phyloP scores from a whole-genome alignment of 2,329 filamentous ascomycete genomes.

The Thyridium curvatum region DNA sequence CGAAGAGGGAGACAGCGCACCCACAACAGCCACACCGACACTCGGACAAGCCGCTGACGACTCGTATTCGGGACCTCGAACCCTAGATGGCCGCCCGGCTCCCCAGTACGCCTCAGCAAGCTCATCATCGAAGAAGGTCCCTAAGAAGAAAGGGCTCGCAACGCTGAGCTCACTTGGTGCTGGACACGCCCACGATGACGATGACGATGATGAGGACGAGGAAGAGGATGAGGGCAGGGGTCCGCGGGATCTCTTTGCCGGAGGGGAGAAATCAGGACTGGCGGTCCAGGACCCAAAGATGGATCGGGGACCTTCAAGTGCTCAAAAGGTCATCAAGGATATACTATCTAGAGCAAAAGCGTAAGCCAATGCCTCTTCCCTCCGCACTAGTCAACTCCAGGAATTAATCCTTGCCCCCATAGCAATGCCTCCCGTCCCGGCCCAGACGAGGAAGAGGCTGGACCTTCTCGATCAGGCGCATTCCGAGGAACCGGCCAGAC shows the following conservation, averaged over 20 bases:
- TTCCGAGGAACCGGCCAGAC: conserved; percentile 71
- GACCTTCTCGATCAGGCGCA: conserved; percentile 39
- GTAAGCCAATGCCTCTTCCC: conserved; percentile 31
- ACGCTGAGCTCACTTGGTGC: conserved; percentile 52
- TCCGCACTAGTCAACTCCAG: not conserved
- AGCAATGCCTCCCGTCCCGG: conserved; percentile 58
- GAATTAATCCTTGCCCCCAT: not conserved
- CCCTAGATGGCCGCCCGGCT: conserved; percentile 56
- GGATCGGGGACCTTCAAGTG: conserved; percentile 31
- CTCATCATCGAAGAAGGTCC: conserved; percentile 29
- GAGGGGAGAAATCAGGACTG: conserved; percentile 75
- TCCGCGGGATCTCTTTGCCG: conserved; percentile 68
- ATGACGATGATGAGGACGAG: conserved; percentile 52
- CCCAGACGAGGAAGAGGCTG: conserved; percentile 37
- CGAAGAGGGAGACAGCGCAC: conserved; percentile 43
- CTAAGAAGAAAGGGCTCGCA: conserved; percentile 54
- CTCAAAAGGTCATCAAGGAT: conserved; percentile 53
- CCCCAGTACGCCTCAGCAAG: conserved; percentile 25
- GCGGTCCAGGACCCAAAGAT: conserved; percentile 56
- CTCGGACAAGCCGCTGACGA: conserved; percentile 22
- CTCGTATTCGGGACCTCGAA: conserved; percentile 54
- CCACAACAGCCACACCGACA: conserved; percentile 35
- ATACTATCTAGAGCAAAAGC: conserved; percentile 58
- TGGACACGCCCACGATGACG: conserved; percentile 43
- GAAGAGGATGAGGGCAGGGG: conserved; percentile 52